Conservation (phyloP, 257 asterid genomes). For the Primulina huaijiensis region DNA sequence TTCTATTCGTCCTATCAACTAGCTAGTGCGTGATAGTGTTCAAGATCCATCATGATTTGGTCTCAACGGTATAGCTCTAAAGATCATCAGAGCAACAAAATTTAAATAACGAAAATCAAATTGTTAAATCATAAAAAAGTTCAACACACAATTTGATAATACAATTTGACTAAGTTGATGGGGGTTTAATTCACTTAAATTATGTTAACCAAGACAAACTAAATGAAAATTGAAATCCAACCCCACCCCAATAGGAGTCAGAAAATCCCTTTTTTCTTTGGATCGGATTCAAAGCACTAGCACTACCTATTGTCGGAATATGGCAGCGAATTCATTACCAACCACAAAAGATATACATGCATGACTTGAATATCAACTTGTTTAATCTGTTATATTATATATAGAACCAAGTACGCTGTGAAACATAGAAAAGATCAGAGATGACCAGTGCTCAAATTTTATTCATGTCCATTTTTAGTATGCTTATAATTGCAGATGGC, state of each 20-base stretch:
- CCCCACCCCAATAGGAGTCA: not conserved
- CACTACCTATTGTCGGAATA: conserved; percentile 1
- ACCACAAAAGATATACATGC: not conserved
- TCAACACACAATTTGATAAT: no score
- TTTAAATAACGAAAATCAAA: no score
- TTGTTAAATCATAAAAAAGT: no score
- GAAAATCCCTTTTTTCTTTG: conserved; percentile 18
- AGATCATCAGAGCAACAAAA: not conserved
- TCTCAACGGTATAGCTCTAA: not conserved
- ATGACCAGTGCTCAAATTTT: not conserved
- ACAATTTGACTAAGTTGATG: no score
- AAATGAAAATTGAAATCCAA: not conserved
- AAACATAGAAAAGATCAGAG: not conserved
- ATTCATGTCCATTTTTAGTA: not conserved
- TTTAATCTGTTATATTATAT: not conserved
- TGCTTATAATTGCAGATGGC: not conserved
- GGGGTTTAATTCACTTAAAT: no score
- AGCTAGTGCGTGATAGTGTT: not conserved
- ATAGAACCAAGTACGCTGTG: not conserved
- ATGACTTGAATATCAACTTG: not conserved
- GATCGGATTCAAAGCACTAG: conserved; percentile 25
- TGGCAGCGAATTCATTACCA: not conserved
- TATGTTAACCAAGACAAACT: not conserved
- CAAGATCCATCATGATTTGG: not conserved
- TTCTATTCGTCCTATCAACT: not conserved